These are phyloP conservation scores for Erythrobasidium hasegawianum DNA, from an alignment of 1,284 basidiomycete genomes.

Conservation along the genomic window DNA sequence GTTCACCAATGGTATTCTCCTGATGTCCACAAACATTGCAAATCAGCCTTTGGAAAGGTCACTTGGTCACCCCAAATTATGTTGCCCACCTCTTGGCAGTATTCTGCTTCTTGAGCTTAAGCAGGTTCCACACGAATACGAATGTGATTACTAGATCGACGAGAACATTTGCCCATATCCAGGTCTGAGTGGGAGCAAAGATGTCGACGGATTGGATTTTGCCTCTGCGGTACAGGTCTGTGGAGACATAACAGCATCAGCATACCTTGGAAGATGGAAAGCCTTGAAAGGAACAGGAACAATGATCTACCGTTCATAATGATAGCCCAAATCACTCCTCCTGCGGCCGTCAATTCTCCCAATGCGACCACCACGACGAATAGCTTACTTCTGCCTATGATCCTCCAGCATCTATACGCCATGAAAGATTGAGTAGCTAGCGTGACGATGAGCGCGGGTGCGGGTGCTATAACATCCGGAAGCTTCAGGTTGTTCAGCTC, in stretches of 20 bases:
- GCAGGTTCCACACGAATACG: conserved; percentile 12
- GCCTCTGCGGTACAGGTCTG: background rate
- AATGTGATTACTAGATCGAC: conserved; percentile 20
- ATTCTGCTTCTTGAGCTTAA: background rate
- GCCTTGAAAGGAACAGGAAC: too few species aligned
- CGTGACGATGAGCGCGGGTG: background rate
- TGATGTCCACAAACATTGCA: too few species aligned
- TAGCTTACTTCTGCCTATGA: conserved; percentile 9
- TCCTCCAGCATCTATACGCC: conserved; percentile 20
- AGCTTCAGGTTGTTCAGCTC: conserved; percentile 12
- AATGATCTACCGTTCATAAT: background rate
- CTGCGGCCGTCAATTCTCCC: conserved; percentile 6
- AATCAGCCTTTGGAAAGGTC: too few species aligned
- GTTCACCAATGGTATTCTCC: background rate
- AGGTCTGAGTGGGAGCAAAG: conserved; percentile 17
- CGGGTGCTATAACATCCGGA: conserved; percentile 19
- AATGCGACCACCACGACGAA: background rate
- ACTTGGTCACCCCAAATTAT: too few species aligned
- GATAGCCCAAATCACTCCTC: conserved; percentile 9
- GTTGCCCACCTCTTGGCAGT: background rate
- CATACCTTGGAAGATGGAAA: too few species aligned
- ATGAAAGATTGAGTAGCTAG: conserved; percentile 19
- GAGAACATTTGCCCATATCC: conserved; percentile 12
- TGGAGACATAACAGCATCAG: background rate
- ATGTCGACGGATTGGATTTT: background rate